These are phyloP conservation scores for Hansenula lynferdii DNA, from an alignment of 1,139 yeast genomes.

Conservation along the genomic window DNA sequence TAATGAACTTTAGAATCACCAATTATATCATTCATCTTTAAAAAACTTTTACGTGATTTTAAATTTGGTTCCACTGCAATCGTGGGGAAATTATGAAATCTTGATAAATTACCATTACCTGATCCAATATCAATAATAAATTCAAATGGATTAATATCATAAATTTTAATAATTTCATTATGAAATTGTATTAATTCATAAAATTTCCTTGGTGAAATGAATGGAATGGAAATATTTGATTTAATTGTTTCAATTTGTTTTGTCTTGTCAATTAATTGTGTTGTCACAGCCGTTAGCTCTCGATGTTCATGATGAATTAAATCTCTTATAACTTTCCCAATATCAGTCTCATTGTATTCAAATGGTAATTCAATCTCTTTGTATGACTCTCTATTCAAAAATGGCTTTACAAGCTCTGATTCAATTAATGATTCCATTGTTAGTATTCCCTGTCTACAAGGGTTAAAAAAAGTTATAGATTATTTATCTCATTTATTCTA, in stretches of 20 bases:
- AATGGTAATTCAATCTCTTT: background rate
- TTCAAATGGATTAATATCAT: background rate
- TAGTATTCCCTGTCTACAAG: background rate
- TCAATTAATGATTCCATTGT: background rate
- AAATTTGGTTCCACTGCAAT: background rate
- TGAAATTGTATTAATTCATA: background rate
- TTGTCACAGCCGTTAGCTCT: background rate
- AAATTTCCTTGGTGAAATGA: background rate
- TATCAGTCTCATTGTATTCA: background rate
- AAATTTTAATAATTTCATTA: background rate
- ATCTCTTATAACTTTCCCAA: background rate
- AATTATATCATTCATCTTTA: background rate
- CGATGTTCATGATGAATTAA: background rate
- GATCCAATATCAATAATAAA: conserved; percentile 1
- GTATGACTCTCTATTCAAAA: background rate
- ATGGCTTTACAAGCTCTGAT: background rate
- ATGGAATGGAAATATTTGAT: background rate
- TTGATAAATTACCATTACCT: background rate
- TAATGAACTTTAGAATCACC: background rate
- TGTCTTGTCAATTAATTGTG: background rate
- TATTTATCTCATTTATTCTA: too few relatives aligned
- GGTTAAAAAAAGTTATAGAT: too few relatives aligned
- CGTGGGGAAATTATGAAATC: background rate
- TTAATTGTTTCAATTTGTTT: background rate
- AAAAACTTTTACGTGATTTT: background rate